Base-by-base conservation (phyloP, 2,329 filamentous ascomycete genomes). In the Fusarium odoratissimum region DNA sequence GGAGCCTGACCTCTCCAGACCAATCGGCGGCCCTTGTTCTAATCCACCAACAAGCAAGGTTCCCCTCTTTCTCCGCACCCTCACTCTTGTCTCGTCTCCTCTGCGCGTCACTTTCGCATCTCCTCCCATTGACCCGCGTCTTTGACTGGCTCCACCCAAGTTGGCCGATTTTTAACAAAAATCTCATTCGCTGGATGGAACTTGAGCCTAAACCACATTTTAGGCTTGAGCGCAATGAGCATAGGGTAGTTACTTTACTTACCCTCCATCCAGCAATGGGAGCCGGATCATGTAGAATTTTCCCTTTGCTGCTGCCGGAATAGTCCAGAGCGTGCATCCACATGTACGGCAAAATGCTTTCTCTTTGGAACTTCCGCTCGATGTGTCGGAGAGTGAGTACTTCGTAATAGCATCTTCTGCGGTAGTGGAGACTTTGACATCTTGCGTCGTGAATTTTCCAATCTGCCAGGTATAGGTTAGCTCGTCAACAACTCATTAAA, bases 311-410 rank as follows among this genome's bases (percentile, higher is more conserved):
- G 77, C 59, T 6, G 61, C 63, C 0, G 79, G 78, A 30, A 78
- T 61, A 5, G 77, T 80, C 78, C 78, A 79, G 3, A 80, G 52
- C 4, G 76, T 74, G 30, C 71, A 73, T 5, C 76, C 78, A 37
- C 79, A 79, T 10, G 46, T 73, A 16, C 65, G 38, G 31, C 78
- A 79, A 44, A 79, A 78, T 1, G 69, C 48, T 51, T 79, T 80
- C n/a, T 72, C 70, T 37, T 80, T 80, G 2, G 46, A 48, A 8
- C 46, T 63, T 2, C 78, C 75, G 16, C 78, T 80, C 1, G 72
- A 72, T 0, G 79, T 80, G 25, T 79, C 72, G 0, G n/a, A 31
- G 1, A 80, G 60, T 1, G 30, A 62, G 57, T 69, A 80, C 9
- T 61, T 46, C 1, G 61, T 40, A 12, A 80, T 67, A 2, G 54